Percentiles rank a stretch among this genome's conserved stretches.
Evolutionary conservation across 2,329 filamentous ascomycete species (phyloP).

Genomic region (Fusarium poae): DNA sequence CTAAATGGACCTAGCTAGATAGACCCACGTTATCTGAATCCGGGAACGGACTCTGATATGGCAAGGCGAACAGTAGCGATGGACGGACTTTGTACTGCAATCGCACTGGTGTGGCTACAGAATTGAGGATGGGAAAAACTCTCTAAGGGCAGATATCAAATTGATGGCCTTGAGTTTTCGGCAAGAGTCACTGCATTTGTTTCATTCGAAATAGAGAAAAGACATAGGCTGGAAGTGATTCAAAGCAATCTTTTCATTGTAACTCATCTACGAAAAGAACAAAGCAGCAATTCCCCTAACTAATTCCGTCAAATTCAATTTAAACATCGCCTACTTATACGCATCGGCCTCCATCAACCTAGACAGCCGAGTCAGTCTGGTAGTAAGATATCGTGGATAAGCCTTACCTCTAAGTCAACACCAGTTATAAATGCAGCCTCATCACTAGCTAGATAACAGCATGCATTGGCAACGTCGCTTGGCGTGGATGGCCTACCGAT

Average conservation of each 20-base stretch:
- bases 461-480: constrained; percentile 76
- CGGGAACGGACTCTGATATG: background rate
- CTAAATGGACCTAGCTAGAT: background rate
- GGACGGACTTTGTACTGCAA: background rate
- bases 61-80: background rate
- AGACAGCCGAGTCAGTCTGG: background rate
- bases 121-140: background rate
- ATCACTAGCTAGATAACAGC: constrained; percentile 77
- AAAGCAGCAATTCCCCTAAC: too few species aligned
- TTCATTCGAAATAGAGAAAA: too few species aligned
- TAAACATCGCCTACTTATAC: background rate
- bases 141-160: too few species aligned
- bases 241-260: background rate
- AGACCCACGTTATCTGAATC: background rate
- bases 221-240: background rate
- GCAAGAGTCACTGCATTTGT: background rate
- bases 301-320: background rate
- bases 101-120: background rate
- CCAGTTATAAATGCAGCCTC: constrained; percentile 80
- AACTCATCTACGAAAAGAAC: background rate
- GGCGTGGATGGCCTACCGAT: constrained; percentile 60
- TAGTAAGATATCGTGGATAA: accelerated
- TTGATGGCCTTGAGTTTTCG: accelerated
- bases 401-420: constrained; percentile 68
- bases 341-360: constrained; percentile 28